Evolutionary conservation across 352 stramenopile genomes (phyloP), one percentile per base, ranked within the genome.

Genomic region (Pythium brachiatum): DNA sequence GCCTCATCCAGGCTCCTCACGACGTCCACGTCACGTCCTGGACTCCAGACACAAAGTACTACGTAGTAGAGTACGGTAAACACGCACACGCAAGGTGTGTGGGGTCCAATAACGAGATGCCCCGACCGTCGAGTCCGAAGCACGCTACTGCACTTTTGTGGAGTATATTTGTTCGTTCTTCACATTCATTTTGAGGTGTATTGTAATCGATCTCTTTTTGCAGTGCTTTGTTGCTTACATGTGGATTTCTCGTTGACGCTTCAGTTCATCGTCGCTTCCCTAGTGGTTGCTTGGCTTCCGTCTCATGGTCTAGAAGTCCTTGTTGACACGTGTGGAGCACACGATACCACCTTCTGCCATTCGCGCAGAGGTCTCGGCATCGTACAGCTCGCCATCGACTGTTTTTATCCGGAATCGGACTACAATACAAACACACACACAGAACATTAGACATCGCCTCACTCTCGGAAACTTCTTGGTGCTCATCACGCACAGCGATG

Each of bases 391-490:
- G 73, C 83, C 83, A 25, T 91, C 81, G 57, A 70, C 80, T 54
- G 80, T 79, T 65, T 92, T 94, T 89, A 91, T 89, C 66, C 84
- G 70, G 66, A 90, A 92, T 60, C 78, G 74, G 69, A 94, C 85
- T 94, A 70, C 21, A 21, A 20, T n/a, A n/a, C n/a, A n/a, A n/a
- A n/a, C n/a, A 21, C 26, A 27, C 11, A 72, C 38, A 36, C 20
- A 41, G 50, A 66, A 1, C n/a, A n/a, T n/a, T n/a, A n/a, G n/a
- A n/a, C n/a, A n/a, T n/a, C n/a, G n/a, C n/a, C n/a, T n/a, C n/a
- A n/a, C n/a, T n/a, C n/a, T n/a, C n/a, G n/a, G n/a, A n/a, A n/a
- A n/a, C n/a, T n/a, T n/a, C n/a, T n/a, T n/a, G n/a, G n/a, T n/a
- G n/a, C n/a, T n/a, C n/a, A 51, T 27, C 25, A 78, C 82, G 31